Base-by-base conservation (phyloP, 768 basidiomycete species). In the Russula griseocarnosa region DNA sequence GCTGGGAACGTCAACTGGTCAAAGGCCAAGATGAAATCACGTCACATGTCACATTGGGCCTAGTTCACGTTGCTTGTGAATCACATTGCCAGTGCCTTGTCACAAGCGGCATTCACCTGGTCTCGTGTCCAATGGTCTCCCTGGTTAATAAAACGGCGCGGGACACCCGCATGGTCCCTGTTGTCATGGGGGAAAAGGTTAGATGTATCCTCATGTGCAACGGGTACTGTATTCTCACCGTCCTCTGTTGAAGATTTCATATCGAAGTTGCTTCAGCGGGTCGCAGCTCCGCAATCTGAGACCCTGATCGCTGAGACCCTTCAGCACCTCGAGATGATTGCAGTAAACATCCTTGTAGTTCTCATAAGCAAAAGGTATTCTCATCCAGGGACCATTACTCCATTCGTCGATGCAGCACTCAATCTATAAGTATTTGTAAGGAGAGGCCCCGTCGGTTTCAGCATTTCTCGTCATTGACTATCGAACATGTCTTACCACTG, bases 401-500 rank as follows among this genome's bases (percentile, higher is more conserved):
- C 64, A 65, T 18, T 65, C 59, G 20, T 65, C 59, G 11, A 65
- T 61, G 18, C 59, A 65, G 42, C 64, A 61, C 26, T 65, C 64
- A 22, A 60, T 56, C 64, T 65, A 42, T 55, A 13, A 22, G 34
- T 20, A 6, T 28, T 18, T 10, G 22, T 4, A 58, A 51, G 2
- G 13, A 2, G 44, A 22, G 44, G n/a, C 7, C 8, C 18, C 13
- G 22, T 51, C 10, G 18, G n/a, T 18, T 22, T 26, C 24, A 22
- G n/a, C 24, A 24, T 22, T 28, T 6, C 20, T 22, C 38, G 22
- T 5, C 28, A 28, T n/a, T 20, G 32, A 26, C 22, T 3, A 30
- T 11, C 10, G 30, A 22, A 51, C 28, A 40, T 14, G 22, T 42
- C 64, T 65, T 38, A 65, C 64, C 49, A 46, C 59, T 26, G 49